phyloP scores from a whole-genome alignment of 495 filamentous ascomycete genomes.

The Talaromyces ruber region DNA sequence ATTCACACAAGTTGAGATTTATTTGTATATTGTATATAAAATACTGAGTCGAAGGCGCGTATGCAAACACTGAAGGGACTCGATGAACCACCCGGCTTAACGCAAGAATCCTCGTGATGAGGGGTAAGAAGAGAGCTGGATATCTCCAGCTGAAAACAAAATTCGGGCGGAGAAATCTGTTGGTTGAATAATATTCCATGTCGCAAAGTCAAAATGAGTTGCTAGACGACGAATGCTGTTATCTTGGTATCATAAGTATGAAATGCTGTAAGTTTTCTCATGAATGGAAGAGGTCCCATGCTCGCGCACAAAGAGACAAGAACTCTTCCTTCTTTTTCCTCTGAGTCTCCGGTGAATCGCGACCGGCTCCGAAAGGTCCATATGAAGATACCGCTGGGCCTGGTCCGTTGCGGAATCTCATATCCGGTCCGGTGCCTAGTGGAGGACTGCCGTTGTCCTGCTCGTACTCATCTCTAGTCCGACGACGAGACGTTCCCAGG shows the following conservation, averaged over 20 bases:
- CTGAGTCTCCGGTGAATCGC: conserved; percentile 78
- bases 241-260: background rate
- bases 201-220: background rate
- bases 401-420: conserved; percentile 48
- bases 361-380: conserved; percentile 66
- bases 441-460: conserved; percentile 55
- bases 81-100: conserved; percentile 3
- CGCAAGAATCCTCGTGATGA: conserved; percentile 1
- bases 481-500: conserved; percentile 54
- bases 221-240: background rate
- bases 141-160: background rate
- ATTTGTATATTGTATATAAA: conserved; percentile 1
- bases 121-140: background rate
- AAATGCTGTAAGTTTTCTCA: conserved; percentile 29
- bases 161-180: background rate
- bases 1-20: conserved; percentile 14
- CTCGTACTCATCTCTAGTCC: conserved; percentile 83
- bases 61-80: conserved; percentile 1
- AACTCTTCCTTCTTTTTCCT: conserved; percentile 93
- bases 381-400: conserved; percentile 46
- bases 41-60: background rate
- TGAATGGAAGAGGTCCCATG: conserved; percentile 97
- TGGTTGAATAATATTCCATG: background rate
- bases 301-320: conserved; percentile 71
- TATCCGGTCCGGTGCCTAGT: conserved; percentile 32